Conservation (phyloP, 1,284 basidiomycete genomes). For the Tylopilus microsporus region DNA sequence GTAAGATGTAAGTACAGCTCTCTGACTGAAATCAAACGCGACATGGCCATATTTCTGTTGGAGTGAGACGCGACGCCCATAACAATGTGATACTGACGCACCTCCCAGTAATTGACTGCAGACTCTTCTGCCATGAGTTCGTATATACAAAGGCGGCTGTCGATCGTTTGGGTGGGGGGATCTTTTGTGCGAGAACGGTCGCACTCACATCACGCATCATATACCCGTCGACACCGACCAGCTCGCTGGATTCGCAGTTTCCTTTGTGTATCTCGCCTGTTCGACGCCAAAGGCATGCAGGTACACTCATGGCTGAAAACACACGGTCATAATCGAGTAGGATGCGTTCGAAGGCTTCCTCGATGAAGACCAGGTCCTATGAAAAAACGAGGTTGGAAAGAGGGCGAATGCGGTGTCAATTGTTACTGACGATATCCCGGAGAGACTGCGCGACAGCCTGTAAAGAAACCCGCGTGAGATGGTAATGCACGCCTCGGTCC, state of each 20-base stretch:
- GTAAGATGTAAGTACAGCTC: constrained; percentile 91
- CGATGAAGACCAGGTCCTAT: constrained; percentile 93
- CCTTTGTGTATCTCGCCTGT: constrained; percentile 99
- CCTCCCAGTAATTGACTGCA: constrained; percentile 98
- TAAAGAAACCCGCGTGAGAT: constrained; percentile 1
- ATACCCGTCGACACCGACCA: constrained; percentile 79
- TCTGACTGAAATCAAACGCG: constrained; percentile 83
- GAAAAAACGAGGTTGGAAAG: not conserved
- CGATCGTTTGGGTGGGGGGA: not conserved
- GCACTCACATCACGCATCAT: constrained; percentile 72
- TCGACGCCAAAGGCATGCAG: constrained; percentile 92
- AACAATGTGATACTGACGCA: constrained; percentile 30
- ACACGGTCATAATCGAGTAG: constrained; percentile 95
- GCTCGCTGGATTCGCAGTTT: constrained; percentile 89
- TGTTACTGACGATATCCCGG: constrained; percentile 68
- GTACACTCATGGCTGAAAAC: constrained; percentile 93
- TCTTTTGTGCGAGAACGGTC: constrained; percentile 11
- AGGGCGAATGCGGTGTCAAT: not conserved
- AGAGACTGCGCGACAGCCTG: constrained; percentile 86
- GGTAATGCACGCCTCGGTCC: not conserved
- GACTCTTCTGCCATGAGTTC: constrained; percentile 96
- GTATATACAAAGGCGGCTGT: constrained; percentile 85
- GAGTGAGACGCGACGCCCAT: not conserved
- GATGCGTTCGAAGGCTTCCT: constrained; percentile 94
- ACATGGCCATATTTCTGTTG: constrained; percentile 87